Percentiles rank a stretch among this genome's conserved stretches.
Evolutionary conservation across 2,329 filamentous ascomycete species (phyloP).

Genomic region (Diaporthe sp.): DNA sequence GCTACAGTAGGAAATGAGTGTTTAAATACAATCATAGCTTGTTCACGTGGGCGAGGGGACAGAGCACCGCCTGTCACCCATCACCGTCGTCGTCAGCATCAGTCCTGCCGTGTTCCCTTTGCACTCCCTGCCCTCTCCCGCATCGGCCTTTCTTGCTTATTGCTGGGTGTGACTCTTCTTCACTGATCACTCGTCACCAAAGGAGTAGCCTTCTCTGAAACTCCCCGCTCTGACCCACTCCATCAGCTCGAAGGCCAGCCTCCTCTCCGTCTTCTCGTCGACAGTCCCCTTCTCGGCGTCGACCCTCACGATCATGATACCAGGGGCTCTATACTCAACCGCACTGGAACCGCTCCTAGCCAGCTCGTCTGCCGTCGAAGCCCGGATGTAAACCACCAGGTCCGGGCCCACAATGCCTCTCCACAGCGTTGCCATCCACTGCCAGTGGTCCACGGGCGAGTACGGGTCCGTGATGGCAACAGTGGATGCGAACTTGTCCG

Average conservation of each 20-base stretch:
- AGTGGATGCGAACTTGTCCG: constrained; percentile 79
- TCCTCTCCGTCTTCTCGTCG: constrained; percentile 77
- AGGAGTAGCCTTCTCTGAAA: constrained; percentile 51
- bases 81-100: constrained; percentile 9
- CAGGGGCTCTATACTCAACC: constrained; percentile 70
- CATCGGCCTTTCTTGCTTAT: too few relatives aligned
- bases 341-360: constrained; percentile 50
- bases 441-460: constrained; percentile 90
- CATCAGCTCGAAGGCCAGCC: constrained; percentile 87
- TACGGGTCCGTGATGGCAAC: constrained; percentile 84
- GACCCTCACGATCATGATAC: constrained; percentile 68
- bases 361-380: constrained; percentile 50
- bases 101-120: neutral
- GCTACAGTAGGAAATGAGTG: neutral
- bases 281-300: constrained; percentile 55
- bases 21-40: constrained; percentile 13
- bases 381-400: constrained; percentile 76
- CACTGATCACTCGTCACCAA: constrained; percentile 16
- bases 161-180: neutral
- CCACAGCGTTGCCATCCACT: constrained; percentile 97
- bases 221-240: constrained; percentile 76
- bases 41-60: constrained; percentile 15
- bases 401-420: constrained; percentile 87
- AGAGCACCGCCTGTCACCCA: neutral
- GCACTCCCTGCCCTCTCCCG: neutral